Base-by-base conservation (phyloP, 2,329 filamentous ascomycete species). In the Aspergillus chevalieri region DNA sequence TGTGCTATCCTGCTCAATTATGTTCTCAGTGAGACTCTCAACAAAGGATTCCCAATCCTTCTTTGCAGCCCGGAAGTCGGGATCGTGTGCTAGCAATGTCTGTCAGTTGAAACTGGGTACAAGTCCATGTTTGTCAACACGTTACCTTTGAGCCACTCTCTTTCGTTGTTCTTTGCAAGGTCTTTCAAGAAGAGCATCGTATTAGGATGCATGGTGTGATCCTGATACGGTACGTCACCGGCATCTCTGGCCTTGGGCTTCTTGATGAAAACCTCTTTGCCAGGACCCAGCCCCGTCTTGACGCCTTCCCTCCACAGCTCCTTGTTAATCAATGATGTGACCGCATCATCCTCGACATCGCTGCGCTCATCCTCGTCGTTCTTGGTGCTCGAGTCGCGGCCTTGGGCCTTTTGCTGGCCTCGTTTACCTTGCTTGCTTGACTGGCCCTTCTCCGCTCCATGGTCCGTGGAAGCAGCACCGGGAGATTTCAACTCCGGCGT, bases 41-140 rank as follows among this genome's bases (percentile, higher is more conserved):
- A 93, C 81, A 61, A 91, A 95, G 1, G 82, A 80, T 44, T 88
- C 82, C 78, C 88, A 95, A 65, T 95, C 89, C 51, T 86, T 85
- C 50, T 90, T 79, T 1, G 89, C 82, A 48, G 83, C 78, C 51
- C 90, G 81, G 65, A 87, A 95, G 59, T 94, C 87, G 42, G 78
- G 78, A 66, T 95, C 89, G 65, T 93, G 82, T 61, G 83, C 89
- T 93, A 50, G 15, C 26, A 30, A 12, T 30, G 3, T 26, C 12
- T 14, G 10, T 12, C 3, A 41, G 19, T 19, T 34, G 43, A 28
- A 47, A 48, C 51, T 47, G 55, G 47, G 36, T 38, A 41, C 44
- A 19, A 17, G 14, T 17, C 44, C 26, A 19, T 21, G 46, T 7
- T 10, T 17, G 39, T 22, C 49, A 6, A 21, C 17, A 15, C 47